phyloP scores from a whole-genome alignment of 805 yeast species.

The Dipodascopsis tothii region DNA sequence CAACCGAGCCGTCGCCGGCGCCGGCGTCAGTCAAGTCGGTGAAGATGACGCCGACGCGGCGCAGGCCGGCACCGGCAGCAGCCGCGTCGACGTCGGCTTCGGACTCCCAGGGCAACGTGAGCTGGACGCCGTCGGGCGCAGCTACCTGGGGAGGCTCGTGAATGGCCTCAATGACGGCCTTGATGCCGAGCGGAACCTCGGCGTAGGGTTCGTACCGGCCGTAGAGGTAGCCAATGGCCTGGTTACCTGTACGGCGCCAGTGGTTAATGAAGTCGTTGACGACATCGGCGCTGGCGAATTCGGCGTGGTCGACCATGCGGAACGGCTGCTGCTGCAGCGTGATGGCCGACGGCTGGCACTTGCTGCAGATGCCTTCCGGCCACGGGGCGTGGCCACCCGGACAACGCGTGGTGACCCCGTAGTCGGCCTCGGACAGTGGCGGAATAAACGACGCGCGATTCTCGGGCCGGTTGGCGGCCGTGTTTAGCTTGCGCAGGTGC shows the following conservation, averaged over 20 bases:
- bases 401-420: conserved; percentile 53
- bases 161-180: conserved; percentile 88
- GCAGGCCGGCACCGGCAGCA: conserved; percentile 52
- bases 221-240: conserved; percentile 75
- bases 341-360: conserved; percentile 93
- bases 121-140: conserved; percentile 75
- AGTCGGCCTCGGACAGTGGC: conserved; percentile 69
- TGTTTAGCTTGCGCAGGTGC: conserved; percentile 63
- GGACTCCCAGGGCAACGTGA: conserved; percentile 47
- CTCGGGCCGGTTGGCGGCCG: conserved; percentile 32
- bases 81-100: conserved; percentile 50
- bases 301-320: conserved; percentile 97
- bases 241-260: conserved; percentile 86
- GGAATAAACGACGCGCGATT: conserved; percentile 58
- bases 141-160: conserved; percentile 88
- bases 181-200: conserved; percentile 83
- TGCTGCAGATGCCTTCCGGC: conserved; percentile 91
- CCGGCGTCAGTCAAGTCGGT: conserved; percentile 89
- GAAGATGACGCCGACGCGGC: conserved; percentile 73
- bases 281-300: conserved; percentile 65
- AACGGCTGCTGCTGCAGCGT: conserved; percentile 83
- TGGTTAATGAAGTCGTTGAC: conserved; percentile 79
- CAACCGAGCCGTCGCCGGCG: conserved; percentile 74
- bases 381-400: conserved; percentile 81
- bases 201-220: conserved; percentile 76